Conservation (phyloP, 441 rosid species). For the Populus hybrid region DNA sequence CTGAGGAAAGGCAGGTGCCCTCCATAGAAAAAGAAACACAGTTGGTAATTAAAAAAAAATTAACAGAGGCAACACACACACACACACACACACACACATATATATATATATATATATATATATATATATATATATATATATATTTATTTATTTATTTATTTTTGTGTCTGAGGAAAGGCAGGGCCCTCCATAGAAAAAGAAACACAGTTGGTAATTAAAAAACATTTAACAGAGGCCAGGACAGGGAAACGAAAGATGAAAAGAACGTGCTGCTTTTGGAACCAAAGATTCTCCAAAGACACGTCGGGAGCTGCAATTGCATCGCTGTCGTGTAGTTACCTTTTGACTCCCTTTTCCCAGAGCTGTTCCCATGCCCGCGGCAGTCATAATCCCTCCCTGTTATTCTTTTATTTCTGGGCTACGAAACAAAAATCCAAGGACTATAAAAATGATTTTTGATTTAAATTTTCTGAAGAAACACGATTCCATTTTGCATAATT, state of each 20-base stretch:
- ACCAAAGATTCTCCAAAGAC: not conserved
- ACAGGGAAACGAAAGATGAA: not conserved
- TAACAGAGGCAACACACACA: too few species aligned
- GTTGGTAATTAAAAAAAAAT: too few species aligned
- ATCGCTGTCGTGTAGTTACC: constrained; percentile 5
- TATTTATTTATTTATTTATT: too few species aligned
- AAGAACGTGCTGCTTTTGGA: not conserved
- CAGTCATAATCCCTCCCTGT: not conserved
- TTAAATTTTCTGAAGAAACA: not conserved
- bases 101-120: too few species aligned
- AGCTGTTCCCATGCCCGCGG: not conserved
- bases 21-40: too few species aligned
- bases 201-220: not conserved
- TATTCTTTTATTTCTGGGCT: not conserved
- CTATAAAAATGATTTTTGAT: not conserved
- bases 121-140: too few species aligned
- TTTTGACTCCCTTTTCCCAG: constrained; percentile 2
- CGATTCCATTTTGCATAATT: not conserved
- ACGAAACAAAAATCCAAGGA: not conserved
- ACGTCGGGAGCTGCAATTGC: not conserved
- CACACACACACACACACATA: too few species aligned
- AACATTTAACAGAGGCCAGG: not conserved
- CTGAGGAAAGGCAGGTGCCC: too few species aligned
- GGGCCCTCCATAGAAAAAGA: too few species aligned
- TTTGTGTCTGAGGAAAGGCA: too few species aligned